Evolutionary conservation across 2,329 filamentous ascomycete species (phyloP), one percentile per base, ranked within the genome.

Genomic region (Tolypocladium sp.): DNA sequence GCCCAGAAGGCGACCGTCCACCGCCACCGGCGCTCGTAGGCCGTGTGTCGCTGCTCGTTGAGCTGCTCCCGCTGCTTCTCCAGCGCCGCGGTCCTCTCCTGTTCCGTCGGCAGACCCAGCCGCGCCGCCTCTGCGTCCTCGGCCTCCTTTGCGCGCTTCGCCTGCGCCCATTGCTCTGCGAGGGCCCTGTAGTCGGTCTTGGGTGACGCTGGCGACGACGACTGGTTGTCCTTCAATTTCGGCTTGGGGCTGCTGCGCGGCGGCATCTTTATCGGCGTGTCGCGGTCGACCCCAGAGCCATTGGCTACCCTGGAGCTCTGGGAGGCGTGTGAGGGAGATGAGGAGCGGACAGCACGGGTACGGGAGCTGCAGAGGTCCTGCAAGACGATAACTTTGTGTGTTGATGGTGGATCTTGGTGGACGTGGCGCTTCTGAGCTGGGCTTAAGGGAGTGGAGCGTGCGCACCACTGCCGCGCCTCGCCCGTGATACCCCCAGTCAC

Each of bases 1-100:
- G 79, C 70, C 78, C 91, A 90, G 71, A 92, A 90, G 42, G 79
- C 83, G 40, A 86, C 76, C 2, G 82, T 79, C 83, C 83, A 85
- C 61, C 74, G 72, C 77, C 79, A 83, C 40, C 81, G 77, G 53
- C 73, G 70, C 70, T 83, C 79, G 68, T 81, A 85, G 53, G 74
- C 75, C 35, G 70, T 68, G 60, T 79, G 81, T 61, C 80, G 76
- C 60, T 71, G 72, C 57, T 71, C 68, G 63, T 84, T 81, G 63
- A 83, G 73, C 58, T 73, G 72, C 35, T 74, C 72, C 51, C 79
- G 78, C 61, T 74, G 76, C 58, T 70, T 69, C 62, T 83, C 77
- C 8, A 78, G 72, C 46, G 70, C 68, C 44, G 71, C 68, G n/a
- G 73, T 63, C 22, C 70, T 69, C 56, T 73, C 67, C 58, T 72